Evolutionary conservation across 2,329 filamentous ascomycete genomes (phyloP).

Genomic region (Fusarium miscanthi): DNA sequence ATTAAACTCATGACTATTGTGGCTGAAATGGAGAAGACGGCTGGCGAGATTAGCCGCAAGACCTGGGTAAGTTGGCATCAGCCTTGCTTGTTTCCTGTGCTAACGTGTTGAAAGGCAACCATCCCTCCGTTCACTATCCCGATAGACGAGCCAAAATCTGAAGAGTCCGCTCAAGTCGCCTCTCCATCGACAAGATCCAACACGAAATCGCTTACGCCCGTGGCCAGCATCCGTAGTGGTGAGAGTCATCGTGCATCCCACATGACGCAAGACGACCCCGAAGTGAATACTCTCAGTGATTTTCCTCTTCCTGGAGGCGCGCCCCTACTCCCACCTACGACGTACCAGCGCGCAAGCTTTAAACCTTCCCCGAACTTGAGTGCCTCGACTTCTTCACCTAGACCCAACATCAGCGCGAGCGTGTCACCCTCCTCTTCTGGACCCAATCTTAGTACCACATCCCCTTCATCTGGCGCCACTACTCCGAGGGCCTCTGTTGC

Average conservation of each 20-base stretch:
- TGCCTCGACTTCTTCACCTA: conserved; percentile 15
- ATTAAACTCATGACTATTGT: conserved; percentile 80
- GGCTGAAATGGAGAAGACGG: conserved; percentile 86
- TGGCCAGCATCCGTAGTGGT: conserved; percentile 38
- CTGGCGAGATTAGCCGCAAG: conserved; percentile 83
- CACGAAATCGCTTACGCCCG: conserved; percentile 19
- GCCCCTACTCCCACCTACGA: conserved; percentile 42
- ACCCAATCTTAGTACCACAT: conserved; percentile 1
- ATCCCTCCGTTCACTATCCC: conserved; percentile 45
- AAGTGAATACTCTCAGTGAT: conserved; percentile 42
- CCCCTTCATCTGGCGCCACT: conserved; percentile 15
- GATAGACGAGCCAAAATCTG: conserved; percentile 6
- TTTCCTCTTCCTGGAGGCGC: conserved; percentile 44
- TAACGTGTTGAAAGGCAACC: conserved; percentile 36
- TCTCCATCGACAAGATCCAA: conserved; percentile 25
- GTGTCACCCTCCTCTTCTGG: conserved; percentile 30
- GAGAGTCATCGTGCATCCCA: conserved; percentile 21
- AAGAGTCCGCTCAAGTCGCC: conserved; percentile 12
- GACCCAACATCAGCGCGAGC: conserved; percentile 21
- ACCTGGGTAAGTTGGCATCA: conserved; percentile 69
- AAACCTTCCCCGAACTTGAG: conserved; percentile 23
- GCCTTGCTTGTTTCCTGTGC: background rate
- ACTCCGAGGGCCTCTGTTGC: conserved; percentile 24
- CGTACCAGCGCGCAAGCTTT: conserved; percentile 30
- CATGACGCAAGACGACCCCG: conserved; percentile 22